Base-by-base conservation (phyloP, 2,329 filamentous ascomycete genomes). In the Ceratocystis lukuohia region DNA sequence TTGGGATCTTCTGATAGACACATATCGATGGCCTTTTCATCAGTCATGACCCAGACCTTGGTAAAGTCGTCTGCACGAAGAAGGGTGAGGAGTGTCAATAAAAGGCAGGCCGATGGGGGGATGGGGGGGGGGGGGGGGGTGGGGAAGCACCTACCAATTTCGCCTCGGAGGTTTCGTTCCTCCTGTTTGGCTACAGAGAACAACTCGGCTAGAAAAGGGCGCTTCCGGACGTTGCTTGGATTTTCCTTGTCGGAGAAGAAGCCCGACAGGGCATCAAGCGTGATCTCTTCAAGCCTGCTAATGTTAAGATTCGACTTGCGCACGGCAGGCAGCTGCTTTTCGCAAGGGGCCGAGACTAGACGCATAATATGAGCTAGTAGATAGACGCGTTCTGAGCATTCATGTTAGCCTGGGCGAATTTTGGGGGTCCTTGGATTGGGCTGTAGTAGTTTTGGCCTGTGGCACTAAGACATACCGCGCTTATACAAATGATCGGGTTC, bases 401-500 rank as follows among this genome's bases (percentile, higher is more conserved):
- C n/a, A 28, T 22, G 56, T 15, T 12, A 56, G 64, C 30, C 22
- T 20, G 15, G 10, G 61, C 7, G 25, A 57, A n/a, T 10, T 37
- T 10, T 37, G 30, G 33, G 6, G 33, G 2, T 33, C 33, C 33
- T 33, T 33, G 33, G 33, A 28, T 10, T 33, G 33, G 8, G 33
- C 8, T 37, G 10, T 12, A 46, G 30, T 22, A 25, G n/a, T 10
- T 10, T 22, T 15, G 62, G 48, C 1, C 44, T 71, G 10, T 20
- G 45, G 37, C n/a, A 61, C 30, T 10, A 4, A 37, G 59, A 46
- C 77, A 71, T 74, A 88, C 87, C 85, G 71, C 80, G 77, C 72
- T 87, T 89, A 70, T 82, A 82, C 61, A 89, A 76, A 74, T 91
- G 88, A 71, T 91, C 88, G 0, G 88, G 88, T 74, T 91, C 88